phyloP scores from a whole-genome alignment of 805 yeast species.

The Candida dajiaensis region DNA sequence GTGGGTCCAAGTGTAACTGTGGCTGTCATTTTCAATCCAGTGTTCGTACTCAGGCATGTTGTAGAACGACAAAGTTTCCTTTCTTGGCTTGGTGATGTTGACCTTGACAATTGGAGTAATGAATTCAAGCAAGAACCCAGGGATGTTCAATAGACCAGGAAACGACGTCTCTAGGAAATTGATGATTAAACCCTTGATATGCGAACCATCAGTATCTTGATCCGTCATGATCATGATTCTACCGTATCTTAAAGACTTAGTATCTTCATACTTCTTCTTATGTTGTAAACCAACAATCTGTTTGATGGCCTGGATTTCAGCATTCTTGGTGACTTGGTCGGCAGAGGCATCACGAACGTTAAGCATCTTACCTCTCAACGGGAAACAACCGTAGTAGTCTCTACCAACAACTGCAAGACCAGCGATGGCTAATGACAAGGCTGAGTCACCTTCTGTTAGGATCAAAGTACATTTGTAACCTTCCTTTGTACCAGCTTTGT shows the following conservation, averaged over 20 bases:
- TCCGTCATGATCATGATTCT: conserved; percentile 99
- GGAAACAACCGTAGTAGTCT: conserved; percentile 92
- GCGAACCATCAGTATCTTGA: conserved; percentile 99
- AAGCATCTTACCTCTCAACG: conserved; percentile 88
- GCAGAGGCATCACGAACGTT: conserved; percentile 96
- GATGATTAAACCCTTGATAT: conserved; percentile 91
- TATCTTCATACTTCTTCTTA: conserved; percentile 72
- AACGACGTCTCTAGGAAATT: conserved; percentile 90
- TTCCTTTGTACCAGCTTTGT: conserved; percentile 90
- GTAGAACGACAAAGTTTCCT: conserved; percentile 66
- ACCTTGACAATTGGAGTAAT: conserved; percentile 96
- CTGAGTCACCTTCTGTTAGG: conserved; percentile 96
- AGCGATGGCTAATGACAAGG: conserved; percentile 83
- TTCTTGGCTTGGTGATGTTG: conserved; percentile 59
- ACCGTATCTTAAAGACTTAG: conserved; percentile 81
- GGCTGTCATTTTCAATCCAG: conserved; percentile 87
- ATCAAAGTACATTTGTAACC: conserved; percentile 90
- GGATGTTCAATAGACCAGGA: conserved; percentile 86
- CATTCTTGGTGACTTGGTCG: conserved; percentile 90
- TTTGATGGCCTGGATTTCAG: conserved; percentile 91
- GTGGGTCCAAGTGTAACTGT: conserved; percentile 72
- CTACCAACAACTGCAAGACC: conserved; percentile 95
- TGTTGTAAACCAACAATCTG: conserved; percentile 95
- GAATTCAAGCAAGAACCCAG: conserved; percentile 89
- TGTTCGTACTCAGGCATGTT: conserved; percentile 93